These are phyloP conservation scores for Sporopachydermia cereana DNA, from an alignment of 1,139 yeast genomes.

Conservation along the genomic window DNA sequence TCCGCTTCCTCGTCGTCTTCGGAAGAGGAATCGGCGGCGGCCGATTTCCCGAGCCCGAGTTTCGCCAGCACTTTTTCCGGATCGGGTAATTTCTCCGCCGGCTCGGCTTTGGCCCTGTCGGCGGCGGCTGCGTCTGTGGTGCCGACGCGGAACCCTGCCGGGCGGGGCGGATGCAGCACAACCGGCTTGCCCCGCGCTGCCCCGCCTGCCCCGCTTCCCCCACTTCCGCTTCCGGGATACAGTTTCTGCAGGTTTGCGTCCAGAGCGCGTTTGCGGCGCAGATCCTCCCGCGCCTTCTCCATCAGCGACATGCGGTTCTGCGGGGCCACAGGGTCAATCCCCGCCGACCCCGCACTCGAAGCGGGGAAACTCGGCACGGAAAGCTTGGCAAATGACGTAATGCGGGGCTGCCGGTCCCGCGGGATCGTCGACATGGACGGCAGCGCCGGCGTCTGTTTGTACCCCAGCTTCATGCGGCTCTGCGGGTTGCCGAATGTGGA, in stretches of 20 bases:
- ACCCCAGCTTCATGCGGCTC: not conserved
- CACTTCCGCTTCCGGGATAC: constrained; percentile 6
- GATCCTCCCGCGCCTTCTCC: constrained; percentile 25
- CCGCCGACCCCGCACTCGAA: not conserved
- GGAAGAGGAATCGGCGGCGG: constrained; percentile 13
- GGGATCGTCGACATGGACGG: not conserved
- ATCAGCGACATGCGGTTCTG: constrained; percentile 15
- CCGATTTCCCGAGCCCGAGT: not conserved
- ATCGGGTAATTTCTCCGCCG: constrained; percentile 10
- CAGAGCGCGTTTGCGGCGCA: constrained; percentile 24
- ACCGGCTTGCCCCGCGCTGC: constrained; percentile 18
- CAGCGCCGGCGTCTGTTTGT: not conserved
- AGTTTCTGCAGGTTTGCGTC: constrained; percentile 7
- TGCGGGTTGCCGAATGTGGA: not conserved
- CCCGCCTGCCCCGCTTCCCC: constrained; percentile 11
- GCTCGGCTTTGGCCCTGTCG: constrained; percentile 12
- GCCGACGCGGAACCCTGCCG: constrained; percentile 62
- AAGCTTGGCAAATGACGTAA: constrained; percentile 14
- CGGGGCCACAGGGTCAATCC: not conserved
- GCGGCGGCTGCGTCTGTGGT: constrained; percentile 10
- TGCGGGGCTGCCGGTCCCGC: constrained; percentile 7
- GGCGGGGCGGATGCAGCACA: constrained; percentile 53
- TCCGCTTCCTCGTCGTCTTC: constrained; percentile 16
- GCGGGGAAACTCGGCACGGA: constrained; percentile 14
- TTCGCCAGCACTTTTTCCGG: constrained; percentile 1